Conservation (phyloP, 192 early-diverging fungal genomes). For the Pilaira anomala region DNA sequence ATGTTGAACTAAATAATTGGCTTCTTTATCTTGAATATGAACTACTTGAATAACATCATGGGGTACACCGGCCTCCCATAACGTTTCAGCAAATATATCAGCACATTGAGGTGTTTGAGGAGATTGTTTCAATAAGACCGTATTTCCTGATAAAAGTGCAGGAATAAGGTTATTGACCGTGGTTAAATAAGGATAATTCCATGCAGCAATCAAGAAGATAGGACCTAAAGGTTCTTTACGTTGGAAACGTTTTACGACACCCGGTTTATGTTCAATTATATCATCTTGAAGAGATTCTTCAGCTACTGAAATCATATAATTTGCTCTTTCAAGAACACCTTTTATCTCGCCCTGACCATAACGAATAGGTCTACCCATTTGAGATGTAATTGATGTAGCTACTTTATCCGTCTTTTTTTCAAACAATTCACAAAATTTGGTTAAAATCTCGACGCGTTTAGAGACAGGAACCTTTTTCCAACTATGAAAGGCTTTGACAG, state of each 20-base stretch:
- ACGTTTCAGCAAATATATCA: constrained; percentile 62
- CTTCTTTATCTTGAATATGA: constrained; percentile 48
- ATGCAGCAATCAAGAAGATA: constrained; percentile 48
- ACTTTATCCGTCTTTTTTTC: constrained; percentile 54
- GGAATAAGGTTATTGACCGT: constrained; percentile 75
- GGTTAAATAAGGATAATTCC: constrained; percentile 85
- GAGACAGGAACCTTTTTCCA: constrained; percentile 57
- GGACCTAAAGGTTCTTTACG: constrained; percentile 65
- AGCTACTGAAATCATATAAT: constrained; percentile 67
- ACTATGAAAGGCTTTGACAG: constrained; percentile 40
- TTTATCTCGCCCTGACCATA: constrained; percentile 69
- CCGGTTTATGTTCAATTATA: constrained; percentile 42
- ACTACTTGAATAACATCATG: constrained; percentile 62
- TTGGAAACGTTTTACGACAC: constrained; percentile 61
- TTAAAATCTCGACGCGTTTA: constrained; percentile 49
- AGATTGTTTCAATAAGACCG: constrained; percentile 74
- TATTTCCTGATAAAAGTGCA: constrained; percentile 74
- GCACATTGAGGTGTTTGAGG: constrained; percentile 78
- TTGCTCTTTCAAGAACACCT: constrained; percentile 65
- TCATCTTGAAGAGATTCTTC: constrained; percentile 59
- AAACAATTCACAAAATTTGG: constrained; percentile 54
- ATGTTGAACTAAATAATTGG: constrained; percentile 52
- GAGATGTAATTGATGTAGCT: constrained; percentile 51
- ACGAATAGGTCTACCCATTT: constrained; percentile 69
- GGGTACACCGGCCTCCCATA: constrained; percentile 67